A percentile compares a stretch with the other conserved stretches of the same genome.
These are phyloP conservation scores for Alternaria hordeiaustralica DNA, from an alignment of 2,329 filamentous ascomycete genomes.

Conservation along the genomic window DNA sequence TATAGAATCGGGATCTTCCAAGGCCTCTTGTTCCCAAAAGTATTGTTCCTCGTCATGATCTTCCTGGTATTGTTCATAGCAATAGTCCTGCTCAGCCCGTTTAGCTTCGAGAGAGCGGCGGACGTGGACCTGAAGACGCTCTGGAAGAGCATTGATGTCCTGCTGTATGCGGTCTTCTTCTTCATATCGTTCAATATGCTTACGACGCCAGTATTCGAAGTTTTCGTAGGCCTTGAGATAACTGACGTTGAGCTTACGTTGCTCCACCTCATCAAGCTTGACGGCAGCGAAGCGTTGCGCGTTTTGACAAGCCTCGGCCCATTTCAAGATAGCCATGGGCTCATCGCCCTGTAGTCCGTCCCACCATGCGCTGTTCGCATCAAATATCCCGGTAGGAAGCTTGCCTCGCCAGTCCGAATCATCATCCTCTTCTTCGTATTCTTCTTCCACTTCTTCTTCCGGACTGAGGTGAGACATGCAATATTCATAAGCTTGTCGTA, in stretches of 20 bases:
- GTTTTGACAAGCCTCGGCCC: constrained; percentile 1
- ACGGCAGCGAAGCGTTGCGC: background rate
- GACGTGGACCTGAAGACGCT: background rate
- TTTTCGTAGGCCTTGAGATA: background rate
- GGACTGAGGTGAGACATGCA: background rate
- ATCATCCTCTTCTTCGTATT: background rate
- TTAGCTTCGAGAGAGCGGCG: background rate
- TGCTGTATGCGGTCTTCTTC: background rate
- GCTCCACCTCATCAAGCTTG: background rate
- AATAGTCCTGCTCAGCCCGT: background rate
- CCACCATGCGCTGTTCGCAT: constrained; percentile 2
- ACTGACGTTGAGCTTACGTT: background rate
- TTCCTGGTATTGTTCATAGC: background rate
- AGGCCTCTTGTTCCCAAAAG: background rate
- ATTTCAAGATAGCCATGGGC: background rate
- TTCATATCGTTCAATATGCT: background rate
- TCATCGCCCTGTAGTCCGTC: background rate
- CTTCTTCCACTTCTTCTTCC: background rate
- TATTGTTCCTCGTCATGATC: background rate
- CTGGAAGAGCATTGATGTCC: background rate
- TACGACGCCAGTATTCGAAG: constrained; percentile 5
- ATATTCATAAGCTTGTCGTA: constrained; percentile 5
- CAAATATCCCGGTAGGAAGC: background rate
- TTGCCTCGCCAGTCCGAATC: background rate
- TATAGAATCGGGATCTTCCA: background rate